phyloP scores from a whole-genome alignment of 805 yeast genomes.

The Priceomyces medius region DNA sequence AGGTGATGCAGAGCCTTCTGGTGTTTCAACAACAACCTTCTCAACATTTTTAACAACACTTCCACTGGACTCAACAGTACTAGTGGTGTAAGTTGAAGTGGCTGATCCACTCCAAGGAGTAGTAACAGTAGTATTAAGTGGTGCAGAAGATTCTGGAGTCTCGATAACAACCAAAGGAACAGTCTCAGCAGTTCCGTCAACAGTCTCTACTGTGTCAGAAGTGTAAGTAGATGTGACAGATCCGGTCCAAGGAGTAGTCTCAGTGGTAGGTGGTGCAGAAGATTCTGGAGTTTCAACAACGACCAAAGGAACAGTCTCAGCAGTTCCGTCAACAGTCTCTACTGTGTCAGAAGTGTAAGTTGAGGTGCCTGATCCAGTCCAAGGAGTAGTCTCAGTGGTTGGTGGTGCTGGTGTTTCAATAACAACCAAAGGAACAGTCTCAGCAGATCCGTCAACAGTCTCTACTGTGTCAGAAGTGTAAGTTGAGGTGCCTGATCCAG shows the following conservation, averaged over 20 bases:
- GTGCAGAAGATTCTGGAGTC: too few species aligned
- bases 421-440: background rate
- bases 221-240: background rate
- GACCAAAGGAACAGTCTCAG: too few species aligned
- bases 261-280: too few species aligned
- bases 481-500: background rate
- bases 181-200: background rate
- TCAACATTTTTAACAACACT: too few species aligned
- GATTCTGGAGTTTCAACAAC: too few species aligned
- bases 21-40: too few species aligned
- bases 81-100: too few species aligned
- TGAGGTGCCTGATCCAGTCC: background rate
- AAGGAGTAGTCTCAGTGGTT: background rate
- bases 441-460: background rate
- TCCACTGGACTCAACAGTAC: too few species aligned
- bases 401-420: background rate
- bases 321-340: background rate
- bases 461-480: conserved; percentile 2
- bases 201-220: conserved; percentile 1
- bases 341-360: background rate
- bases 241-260: too few species aligned
- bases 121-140: too few species aligned
- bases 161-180: background rate
- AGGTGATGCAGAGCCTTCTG: too few species aligned
- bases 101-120: too few species aligned